Conservation (phyloP, 1,284 basidiomycete genomes). For the Moniliella sp. region DNA sequence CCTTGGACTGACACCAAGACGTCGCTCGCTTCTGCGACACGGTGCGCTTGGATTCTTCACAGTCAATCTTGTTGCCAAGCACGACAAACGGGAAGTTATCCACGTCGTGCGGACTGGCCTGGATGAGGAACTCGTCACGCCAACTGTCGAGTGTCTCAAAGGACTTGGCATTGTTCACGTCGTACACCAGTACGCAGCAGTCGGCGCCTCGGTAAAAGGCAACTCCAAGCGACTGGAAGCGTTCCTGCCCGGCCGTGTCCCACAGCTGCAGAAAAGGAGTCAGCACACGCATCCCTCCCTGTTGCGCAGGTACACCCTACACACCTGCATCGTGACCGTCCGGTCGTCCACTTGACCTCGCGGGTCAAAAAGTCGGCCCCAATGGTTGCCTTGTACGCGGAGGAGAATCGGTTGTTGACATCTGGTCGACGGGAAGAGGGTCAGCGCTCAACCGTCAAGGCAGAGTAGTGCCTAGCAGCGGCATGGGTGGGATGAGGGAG, state of each 20-base stretch:
- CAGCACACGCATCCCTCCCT: neutral
- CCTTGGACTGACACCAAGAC: conserved; percentile 99
- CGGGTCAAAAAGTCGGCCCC: conserved; percentile 53
- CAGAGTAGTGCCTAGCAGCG: neutral
- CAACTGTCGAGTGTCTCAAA: conserved; percentile 53
- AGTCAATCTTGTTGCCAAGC: conserved; percentile 97
- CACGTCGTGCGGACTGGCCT: conserved; percentile 90
- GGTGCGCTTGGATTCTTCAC: conserved; percentile 94
- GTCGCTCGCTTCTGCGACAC: conserved; percentile 97
- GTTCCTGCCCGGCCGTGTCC: conserved; percentile 98
- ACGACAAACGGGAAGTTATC: conserved; percentile 85
- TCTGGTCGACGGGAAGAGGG: conserved; percentile 31
- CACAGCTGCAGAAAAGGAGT: conserved; percentile 42
- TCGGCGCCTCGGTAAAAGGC: conserved; percentile 98
- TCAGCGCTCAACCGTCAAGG: neutral
- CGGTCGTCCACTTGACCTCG: conserved; percentile 96
- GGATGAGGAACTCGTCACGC: conserved; percentile 33
- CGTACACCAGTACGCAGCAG: conserved; percentile 95
- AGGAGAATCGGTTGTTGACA: conserved; percentile 98
- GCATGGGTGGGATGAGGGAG: neutral
- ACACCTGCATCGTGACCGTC: conserved; percentile 89
- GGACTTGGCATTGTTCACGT: conserved; percentile 92
- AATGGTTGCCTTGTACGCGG: conserved; percentile 65
- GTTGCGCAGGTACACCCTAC: conserved; percentile 12
- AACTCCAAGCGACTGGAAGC: conserved; percentile 92